A percentile compares a stretch with the other conserved stretches of the same genome.
Evolutionary conservation across 441 rosid species (phyloP).

Genomic region (Gossypium schwendimanii): DNA sequence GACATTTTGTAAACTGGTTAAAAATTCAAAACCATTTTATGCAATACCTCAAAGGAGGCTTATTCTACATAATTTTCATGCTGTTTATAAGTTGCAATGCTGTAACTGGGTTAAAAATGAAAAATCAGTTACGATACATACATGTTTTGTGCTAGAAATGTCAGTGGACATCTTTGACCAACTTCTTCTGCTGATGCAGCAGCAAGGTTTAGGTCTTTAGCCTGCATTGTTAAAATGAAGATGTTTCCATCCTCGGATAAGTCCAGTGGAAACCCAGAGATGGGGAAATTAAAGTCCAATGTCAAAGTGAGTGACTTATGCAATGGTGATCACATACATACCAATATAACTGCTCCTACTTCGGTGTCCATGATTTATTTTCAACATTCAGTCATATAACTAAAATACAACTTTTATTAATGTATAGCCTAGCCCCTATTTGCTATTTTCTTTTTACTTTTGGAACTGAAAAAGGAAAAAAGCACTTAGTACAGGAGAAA

Average conservation of each 20-base stretch:
- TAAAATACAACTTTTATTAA: not conserved
- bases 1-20: not conserved
- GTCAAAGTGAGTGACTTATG: not conserved
- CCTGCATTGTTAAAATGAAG: slow-evolving; percentile 39
- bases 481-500: not conserved
- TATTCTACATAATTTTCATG: not conserved
- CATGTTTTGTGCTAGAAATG: slow-evolving; percentile 62
- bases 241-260: not conserved
- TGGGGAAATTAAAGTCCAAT: not conserved
- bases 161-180: slow-evolving; percentile 45
- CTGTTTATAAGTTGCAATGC: not conserved
- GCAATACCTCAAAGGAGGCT: not conserved
- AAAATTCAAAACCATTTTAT: not conserved
- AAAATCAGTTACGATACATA: slow-evolving; percentile 27
- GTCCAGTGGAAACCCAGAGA: not conserved
- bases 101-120: not conserved
- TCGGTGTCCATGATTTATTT: not conserved
- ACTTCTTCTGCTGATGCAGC: slow-evolving; percentile 57
- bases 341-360: not conserved
- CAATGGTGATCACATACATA: not conserved
- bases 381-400: not conserved
- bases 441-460: not conserved
- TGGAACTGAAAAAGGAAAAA: not conserved
- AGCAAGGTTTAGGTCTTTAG: slow-evolving; percentile 74
- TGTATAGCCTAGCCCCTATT: not conserved